Conservation (phyloP, 495 filamentous ascomycete genomes). For the Lentithecium fluviatile region DNA sequence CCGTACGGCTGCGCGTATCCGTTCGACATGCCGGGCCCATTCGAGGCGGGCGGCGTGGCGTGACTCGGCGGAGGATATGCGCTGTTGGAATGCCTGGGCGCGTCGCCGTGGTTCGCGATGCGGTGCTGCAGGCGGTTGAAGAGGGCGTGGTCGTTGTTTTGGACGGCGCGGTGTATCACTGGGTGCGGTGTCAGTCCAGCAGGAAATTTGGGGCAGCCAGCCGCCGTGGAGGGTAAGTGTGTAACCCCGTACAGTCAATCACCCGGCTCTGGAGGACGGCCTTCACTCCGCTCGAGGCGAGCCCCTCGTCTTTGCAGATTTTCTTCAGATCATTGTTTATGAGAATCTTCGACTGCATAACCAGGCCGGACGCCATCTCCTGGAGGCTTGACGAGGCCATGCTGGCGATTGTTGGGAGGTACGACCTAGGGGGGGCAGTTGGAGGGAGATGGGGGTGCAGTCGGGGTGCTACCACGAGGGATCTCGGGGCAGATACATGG, state of each 20-base stretch:
- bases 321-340: constrained; percentile 71
- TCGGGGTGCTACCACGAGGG: neutral
- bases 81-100: constrained; percentile 6
- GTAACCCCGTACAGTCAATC: constrained; percentile 63
- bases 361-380: constrained; percentile 41
- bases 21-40: constrained; percentile 8
- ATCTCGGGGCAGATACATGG: neutral
- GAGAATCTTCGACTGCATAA: constrained; percentile 55
- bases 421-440: neutral
- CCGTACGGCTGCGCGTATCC: constrained; percentile 12
- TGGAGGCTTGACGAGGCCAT: constrained; percentile 51
- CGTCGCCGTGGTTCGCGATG: constrained; percentile 29
- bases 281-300: constrained; percentile 78
- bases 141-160: constrained; percentile 8
- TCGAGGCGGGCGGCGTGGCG: constrained; percentile 2
- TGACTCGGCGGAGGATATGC: neutral
- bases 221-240: constrained; percentile 17
- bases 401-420: neutral
- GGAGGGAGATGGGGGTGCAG: neutral
- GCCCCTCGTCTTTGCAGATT: constrained; percentile 67
- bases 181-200: constrained; percentile 31
- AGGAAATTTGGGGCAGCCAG: constrained; percentile 7
- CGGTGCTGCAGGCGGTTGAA: constrained; percentile 30
- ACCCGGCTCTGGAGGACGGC: constrained; percentile 73
- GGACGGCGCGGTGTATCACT: constrained; percentile 24